Percentiles rank a stretch among this genome's conserved stretches.
Evolutionary conservation across 2,329 filamentous ascomycete genomes (phyloP).

Genomic region (Rasamsonia emersonii): DNA sequence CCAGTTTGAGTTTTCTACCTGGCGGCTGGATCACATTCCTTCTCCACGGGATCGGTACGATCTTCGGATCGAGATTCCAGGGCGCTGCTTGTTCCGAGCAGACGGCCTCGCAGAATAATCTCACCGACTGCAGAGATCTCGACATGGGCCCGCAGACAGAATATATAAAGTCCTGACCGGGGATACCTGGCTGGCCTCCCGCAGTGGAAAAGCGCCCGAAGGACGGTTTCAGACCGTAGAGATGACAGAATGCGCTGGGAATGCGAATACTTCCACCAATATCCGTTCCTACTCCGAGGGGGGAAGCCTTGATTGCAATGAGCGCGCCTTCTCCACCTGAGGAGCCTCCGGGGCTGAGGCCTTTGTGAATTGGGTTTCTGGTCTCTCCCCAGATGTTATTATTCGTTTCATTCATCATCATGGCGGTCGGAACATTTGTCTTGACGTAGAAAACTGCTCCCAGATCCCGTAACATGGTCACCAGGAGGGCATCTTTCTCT

Average conservation of each 20-base stretch:
- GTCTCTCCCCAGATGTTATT: slow-evolving; percentile 22
- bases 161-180: slow-evolving; percentile 8
- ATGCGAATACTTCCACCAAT: slow-evolving; percentile 27
- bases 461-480: slow-evolving; percentile 3
- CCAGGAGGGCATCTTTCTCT: neutral
- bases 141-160: slow-evolving; percentile 17
- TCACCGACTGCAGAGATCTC: slow-evolving; percentile 17
- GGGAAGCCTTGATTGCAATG: slow-evolving; percentile 24
- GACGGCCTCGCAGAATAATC: slow-evolving; percentile 15
- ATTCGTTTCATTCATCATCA: slow-evolving; percentile 44
- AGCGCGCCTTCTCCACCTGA: slow-evolving; percentile 29
- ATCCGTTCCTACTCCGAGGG: slow-evolving; percentile 25
- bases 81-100: slow-evolving; percentile 13
- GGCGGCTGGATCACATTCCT: slow-evolving; percentile 7
- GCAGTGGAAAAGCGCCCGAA: slow-evolving; percentile 21
- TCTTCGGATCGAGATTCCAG: slow-evolving; percentile 16
- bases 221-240: slow-evolving; percentile 30
- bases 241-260: slow-evolving; percentile 25
- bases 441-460: slow-evolving; percentile 50
- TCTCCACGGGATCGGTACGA: slow-evolving; percentile 18
- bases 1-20: slow-evolving; percentile 16
- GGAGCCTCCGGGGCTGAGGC: slow-evolving; percentile 20
- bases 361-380: slow-evolving; percentile 20
- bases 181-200: slow-evolving; percentile 15
- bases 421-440: slow-evolving; percentile 51